These are phyloP conservation scores for Neocallimastix lanati DNA, from an alignment of 192 early-diverging fungal species.

Conservation along the genomic window DNA sequence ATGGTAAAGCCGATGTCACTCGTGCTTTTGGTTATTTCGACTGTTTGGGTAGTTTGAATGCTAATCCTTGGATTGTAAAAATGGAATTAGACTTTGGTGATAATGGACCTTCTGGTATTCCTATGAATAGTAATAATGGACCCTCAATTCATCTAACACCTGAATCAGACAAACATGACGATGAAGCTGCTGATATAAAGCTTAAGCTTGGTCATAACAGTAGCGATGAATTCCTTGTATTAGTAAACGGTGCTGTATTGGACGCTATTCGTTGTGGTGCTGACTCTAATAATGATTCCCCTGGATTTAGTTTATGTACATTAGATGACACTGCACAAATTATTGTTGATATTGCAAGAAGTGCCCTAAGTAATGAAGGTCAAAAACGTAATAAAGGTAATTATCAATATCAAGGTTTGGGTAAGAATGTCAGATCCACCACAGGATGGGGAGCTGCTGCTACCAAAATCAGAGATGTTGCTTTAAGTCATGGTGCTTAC, in stretches of 20 bases:
- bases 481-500: conserved; percentile 58
- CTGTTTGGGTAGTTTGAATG: conserved; percentile 60
- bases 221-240: conserved; percentile 16
- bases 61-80: conserved; percentile 57
- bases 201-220: neutral
- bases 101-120: conserved; percentile 13
- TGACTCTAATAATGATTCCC: neutral
- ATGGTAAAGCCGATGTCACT: conserved; percentile 55
- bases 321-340: conserved; percentile 33
- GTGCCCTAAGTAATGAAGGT: conserved; percentile 9
- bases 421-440: conserved; percentile 1
- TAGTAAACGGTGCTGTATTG: conserved; percentile 12
- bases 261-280: conserved; percentile 32
- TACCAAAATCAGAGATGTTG: conserved; percentile 63
- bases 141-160: conserved; percentile 54
- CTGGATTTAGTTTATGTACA: neutral
- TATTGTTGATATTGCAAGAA: conserved; percentile 68
- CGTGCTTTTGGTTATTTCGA: conserved; percentile 76
- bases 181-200: neutral
- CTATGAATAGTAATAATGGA: no score
- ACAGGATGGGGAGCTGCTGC: conserved; percentile 22
- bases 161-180: conserved; percentile 2
- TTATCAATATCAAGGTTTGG: neutral
- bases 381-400: neutral
- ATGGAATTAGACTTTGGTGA: conserved; percentile 59